Conservation (phyloP, 169 alveolate genomes). For the Plasmodium sp. region DNA sequence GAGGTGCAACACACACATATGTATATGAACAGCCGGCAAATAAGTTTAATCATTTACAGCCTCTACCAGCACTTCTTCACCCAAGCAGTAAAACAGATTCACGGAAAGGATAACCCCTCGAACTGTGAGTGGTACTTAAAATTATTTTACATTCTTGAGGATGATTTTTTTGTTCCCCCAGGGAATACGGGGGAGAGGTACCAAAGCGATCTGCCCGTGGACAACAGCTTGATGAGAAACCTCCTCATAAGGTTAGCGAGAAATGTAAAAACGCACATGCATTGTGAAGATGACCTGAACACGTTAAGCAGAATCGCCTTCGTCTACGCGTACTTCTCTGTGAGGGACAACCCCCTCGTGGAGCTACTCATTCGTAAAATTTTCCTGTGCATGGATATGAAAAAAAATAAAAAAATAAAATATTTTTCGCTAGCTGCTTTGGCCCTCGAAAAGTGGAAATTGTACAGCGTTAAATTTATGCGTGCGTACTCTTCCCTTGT, state of each 20-base stretch:
- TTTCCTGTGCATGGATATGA: conserved; percentile 20
- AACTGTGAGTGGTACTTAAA: neutral
- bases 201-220: neutral
- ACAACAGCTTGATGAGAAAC: neutral
- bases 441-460: conserved; percentile 23
- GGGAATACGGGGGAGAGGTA: neutral
- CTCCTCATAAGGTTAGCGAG: conserved; percentile 9
- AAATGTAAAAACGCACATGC: conserved; percentile 1
- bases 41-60: conserved; percentile 37
- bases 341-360: conserved; percentile 1
- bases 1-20: neutral
- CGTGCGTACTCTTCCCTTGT: conserved; percentile 19
- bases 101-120: neutral
- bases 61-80: conserved; percentile 20
- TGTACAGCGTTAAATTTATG: conserved; percentile 17
- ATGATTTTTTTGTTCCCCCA: neutral
- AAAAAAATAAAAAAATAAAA: conserved; percentile 32
- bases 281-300: conserved; percentile 23
- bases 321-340: conserved; percentile 24
- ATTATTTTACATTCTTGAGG: conserved; percentile 15
- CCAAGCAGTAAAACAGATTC: neutral
- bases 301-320: conserved; percentile 18
- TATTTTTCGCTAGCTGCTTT: conserved; percentile 42
- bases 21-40: conserved; percentile 17
- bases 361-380: conserved; percentile 18